Evolutionary conservation across 2,329 filamentous ascomycete genomes (phyloP), one percentile per base, ranked within the genome.

Genomic region (Rachicladosporium sp.): DNA sequence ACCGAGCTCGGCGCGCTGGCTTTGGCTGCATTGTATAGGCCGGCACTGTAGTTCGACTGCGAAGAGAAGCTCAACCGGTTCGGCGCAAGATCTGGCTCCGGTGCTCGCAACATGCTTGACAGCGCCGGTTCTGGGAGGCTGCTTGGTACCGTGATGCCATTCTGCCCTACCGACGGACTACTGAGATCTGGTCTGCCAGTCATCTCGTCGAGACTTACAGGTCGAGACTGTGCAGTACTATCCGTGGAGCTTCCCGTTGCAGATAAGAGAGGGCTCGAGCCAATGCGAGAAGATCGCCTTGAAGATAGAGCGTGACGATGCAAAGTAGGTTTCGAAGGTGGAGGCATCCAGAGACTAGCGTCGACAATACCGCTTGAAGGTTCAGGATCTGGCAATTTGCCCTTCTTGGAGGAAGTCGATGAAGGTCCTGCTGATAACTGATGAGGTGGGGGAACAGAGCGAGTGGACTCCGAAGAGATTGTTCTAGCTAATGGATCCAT

Each of bases 61-160:
- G 82, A 88, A 6, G 80, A 83, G 43, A 80, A 72, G 15, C 82
- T 87, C 55, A 82, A 68, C 37, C 82, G 76, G 52, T 83, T 81
- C 33, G 67, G 67, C 31, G 79, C 65, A 27, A 51, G 36, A 31
- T 56, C 54, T 13, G 50, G 49, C 35, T 57, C 56, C 6, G 48
- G 42, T 41, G 54, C 46, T 35, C 49, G 46, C 15, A 40, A 33
- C 7, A 8, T 40, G 27, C 41, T 43, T 33, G 43, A 41, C n/a
- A 49, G 40, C 35, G 42, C 43, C 8, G 47, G 43, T 35, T 46
- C 46, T 12, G 43, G 41, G 10, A 42, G 38, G 11, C 48, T 43
- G 12, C 44, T 36, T 13, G 42, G 40, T 8, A 31, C n/a, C 6
- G 23, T 27, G 23, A 27, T 27, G 23, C 23, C 23, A 8, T 27